A percentile compares a stretch with the other conserved stretches of the same genome.
These are phyloP conservation scores for Astrothelium macrocarpum DNA, from an alignment of 495 filamentous ascomycete species.

Conservation along the genomic window DNA sequence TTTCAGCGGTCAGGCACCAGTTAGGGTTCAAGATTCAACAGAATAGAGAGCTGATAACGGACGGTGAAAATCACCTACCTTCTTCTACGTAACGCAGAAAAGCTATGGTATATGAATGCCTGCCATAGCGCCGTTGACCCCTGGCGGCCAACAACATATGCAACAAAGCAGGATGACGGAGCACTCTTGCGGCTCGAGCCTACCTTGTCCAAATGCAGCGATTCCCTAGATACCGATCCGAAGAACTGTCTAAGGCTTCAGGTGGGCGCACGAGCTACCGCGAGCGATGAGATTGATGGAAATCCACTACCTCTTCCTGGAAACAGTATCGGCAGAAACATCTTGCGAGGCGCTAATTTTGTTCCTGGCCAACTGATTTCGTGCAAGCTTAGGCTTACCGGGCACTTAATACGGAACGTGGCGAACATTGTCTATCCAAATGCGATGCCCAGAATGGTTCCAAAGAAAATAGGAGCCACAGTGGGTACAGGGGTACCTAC, in stretches of 20 bases:
- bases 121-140: background rate
- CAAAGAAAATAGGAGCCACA: background rate
- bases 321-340: background rate
- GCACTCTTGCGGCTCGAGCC: background rate
- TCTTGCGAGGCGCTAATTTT: background rate
- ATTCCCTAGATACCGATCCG: background rate
- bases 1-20: background rate
- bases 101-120: slow-evolving; percentile 1
- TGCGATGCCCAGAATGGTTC: background rate
- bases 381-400: background rate
- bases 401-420: background rate
- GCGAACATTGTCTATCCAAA: background rate
- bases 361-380: background rate
- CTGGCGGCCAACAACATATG: background rate
- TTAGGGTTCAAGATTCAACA: background rate
- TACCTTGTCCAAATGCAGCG: background rate
- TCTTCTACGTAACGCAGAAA: background rate
- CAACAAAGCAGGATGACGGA: background rate
- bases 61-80: background rate
- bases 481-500: background rate
- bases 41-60: background rate
- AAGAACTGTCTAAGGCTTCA: background rate
- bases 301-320: background rate
- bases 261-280: background rate
- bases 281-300: background rate